Conservation (phyloP, 345 rosid genomes). For the Luvunga scandens region DNA sequence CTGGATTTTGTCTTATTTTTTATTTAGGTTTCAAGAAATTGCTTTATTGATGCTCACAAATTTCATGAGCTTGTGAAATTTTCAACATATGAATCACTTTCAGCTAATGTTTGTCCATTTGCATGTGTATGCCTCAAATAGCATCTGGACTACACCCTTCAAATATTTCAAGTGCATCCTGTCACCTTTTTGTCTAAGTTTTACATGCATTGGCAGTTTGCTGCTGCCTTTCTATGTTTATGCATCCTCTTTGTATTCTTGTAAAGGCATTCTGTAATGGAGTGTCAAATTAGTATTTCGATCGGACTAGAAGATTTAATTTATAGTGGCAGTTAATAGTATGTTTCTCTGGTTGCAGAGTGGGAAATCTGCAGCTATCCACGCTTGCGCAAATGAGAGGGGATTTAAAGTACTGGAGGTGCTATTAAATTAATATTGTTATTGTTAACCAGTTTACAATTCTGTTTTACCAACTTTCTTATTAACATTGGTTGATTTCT, state of each 20-base stretch:
- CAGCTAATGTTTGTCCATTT: not conserved
- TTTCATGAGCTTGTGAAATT: not conserved
- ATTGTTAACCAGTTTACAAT: slow-evolving; percentile 12
- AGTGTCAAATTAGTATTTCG: not conserved
- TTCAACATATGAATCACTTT: not conserved
- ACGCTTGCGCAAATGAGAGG: slow-evolving; percentile 91
- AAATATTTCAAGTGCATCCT: not conserved
- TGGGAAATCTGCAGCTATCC: slow-evolving; percentile 92
- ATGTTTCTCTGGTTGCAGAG: slow-evolving; percentile 50
- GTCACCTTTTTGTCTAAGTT: slow-evolving; percentile 2
- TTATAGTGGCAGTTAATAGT: not conserved
- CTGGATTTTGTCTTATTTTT: not conserved
- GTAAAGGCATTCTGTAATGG: not conserved
- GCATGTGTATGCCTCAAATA: not conserved
- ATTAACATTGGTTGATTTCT: not conserved
- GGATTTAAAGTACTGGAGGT: slow-evolving; percentile 93
- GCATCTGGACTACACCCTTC: not conserved
- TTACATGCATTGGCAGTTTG: not conserved
- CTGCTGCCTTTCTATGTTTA: not conserved
- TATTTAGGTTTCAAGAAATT: not conserved
- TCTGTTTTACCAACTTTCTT: not conserved
- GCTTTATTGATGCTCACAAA: not conserved
- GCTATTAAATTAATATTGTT: slow-evolving; percentile 16
- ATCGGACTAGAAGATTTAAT: slow-evolving; percentile 7
- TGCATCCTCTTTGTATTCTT: not conserved